These are phyloP conservation scores for Calonectria montana DNA, from an alignment of 2,329 filamentous ascomycete species.

Conservation along the genomic window DNA sequence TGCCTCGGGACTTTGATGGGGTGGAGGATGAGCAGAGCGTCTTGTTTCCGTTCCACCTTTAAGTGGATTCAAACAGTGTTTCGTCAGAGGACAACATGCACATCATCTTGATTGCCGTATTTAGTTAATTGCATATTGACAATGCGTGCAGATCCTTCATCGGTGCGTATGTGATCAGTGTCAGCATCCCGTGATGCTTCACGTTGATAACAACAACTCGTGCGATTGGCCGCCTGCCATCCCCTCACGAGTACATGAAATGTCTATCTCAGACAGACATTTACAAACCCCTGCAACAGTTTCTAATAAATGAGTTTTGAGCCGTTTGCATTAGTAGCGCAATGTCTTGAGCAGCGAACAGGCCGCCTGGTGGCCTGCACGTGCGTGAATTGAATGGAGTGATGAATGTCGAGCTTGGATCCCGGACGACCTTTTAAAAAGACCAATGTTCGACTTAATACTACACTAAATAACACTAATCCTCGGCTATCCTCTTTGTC, in stretches of 20 bases:
- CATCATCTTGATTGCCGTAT: background rate
- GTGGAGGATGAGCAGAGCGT: background rate
- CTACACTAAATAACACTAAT: background rate
- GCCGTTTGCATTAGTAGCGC: background rate
- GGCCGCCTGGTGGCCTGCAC: background rate
- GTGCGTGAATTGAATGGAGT: background rate
- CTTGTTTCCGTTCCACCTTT: background rate
- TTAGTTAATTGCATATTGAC: background rate
- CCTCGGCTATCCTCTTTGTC: constrained; percentile 1
- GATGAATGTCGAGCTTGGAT: background rate
- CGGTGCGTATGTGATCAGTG: background rate
- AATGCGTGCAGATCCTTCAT: background rate
- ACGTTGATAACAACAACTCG: background rate
- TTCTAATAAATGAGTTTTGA: background rate
- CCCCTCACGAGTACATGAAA: background rate
- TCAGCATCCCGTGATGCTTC: background rate
- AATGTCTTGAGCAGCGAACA: background rate
- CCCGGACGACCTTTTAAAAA: background rate
- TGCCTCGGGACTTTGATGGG: background rate
- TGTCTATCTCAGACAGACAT: background rate
- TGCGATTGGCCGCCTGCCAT: background rate
- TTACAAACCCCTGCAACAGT: background rate
- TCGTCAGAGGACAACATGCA: background rate
- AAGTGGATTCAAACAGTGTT: background rate
- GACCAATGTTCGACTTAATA: background rate